phyloP scores from a whole-genome alignment of 208 protist genomes.

The Trypanosoma rangeli region DNA sequence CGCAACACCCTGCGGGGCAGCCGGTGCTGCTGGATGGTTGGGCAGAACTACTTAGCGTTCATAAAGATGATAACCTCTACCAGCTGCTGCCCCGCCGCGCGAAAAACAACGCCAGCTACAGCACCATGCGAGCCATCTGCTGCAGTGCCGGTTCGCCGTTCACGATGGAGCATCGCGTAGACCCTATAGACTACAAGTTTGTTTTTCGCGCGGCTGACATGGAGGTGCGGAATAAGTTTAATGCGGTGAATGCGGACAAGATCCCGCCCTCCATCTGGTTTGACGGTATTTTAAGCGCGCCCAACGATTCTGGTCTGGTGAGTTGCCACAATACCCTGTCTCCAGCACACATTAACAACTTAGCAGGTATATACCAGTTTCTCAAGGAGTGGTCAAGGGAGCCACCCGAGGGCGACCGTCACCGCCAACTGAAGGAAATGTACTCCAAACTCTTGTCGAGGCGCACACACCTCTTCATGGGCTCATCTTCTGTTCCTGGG shows the following conservation, averaged over 20 bases:
- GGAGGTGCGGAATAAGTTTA: constrained; percentile 77
- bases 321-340: constrained; percentile 58
- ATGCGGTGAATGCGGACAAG: constrained; percentile 65
- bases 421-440: constrained; percentile 67
- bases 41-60: constrained; percentile 64
- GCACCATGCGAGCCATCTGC: constrained; percentile 72
- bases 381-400: constrained; percentile 59
- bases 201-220: constrained; percentile 78
- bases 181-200: constrained; percentile 87
- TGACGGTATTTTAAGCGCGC: constrained; percentile 73
- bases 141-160: constrained; percentile 81
- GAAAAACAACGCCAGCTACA: constrained; percentile 71
- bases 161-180: constrained; percentile 81
- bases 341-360: constrained; percentile 55
- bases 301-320: constrained; percentile 61
- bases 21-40: constrained; percentile 78
- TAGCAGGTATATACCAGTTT: constrained; percentile 68
- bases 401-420: constrained; percentile 74
- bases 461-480: constrained; percentile 75
- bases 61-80: constrained; percentile 79
- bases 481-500: constrained; percentile 55
- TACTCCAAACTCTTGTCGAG: constrained; percentile 56
- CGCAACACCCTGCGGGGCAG: constrained; percentile 75
- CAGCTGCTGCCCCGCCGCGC: constrained; percentile 80
- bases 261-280: constrained; percentile 71